Evolutionary conservation across 495 filamentous ascomycete species (phyloP), one percentile per base, ranked within the genome.

Genomic region (Penicillium steckii): DNA sequence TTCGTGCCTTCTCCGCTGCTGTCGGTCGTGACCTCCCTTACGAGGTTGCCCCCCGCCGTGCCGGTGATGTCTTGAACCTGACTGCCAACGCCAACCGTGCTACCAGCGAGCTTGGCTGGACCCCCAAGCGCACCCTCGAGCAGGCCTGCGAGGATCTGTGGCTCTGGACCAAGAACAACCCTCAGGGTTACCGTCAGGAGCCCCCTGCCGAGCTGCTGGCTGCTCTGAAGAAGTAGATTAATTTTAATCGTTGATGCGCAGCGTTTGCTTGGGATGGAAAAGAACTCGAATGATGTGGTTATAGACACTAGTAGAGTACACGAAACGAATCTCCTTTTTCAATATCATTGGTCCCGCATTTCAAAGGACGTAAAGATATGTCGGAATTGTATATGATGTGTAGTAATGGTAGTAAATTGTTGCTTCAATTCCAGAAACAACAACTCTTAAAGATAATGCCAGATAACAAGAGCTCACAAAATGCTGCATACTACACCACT

Each of bases 131-230:
- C 44, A 93, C 90, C 13, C 80, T 98, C 62, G 91, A 98, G 74
- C 80, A 96, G 65, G 90, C 91, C 9, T 98, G 94, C 69, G 85
- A 85, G 65, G 91, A 97, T 66, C 79, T 98, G 50, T 98, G 94
- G 94, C 85, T 83, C 63, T 98, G 94, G 94, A 85, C 83, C 2
- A 81, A 88, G 70, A 97, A 97, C 74, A 97, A 98, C 74, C 94
- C 94, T 35, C 81, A 90, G 75, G 94, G 94, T 15, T 97, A 97
- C 75, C 79, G 90, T 46, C 92, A 97, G 73, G 74, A 89, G 56
- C 91, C 94, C 18, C 94, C 94, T 25, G 81, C 90, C 52, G 85
- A 88, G 69, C 78, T 98, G 59, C 64, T 97, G 23, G 85, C 88
- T 49, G 77, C 79, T 61, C 66, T 94, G 60, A 85, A 90, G 75